Evolutionary conservation across 495 filamentous ascomycete species (phyloP), one percentile per base, ranked within the genome.

Genomic region (Aspergillus campestris): DNA sequence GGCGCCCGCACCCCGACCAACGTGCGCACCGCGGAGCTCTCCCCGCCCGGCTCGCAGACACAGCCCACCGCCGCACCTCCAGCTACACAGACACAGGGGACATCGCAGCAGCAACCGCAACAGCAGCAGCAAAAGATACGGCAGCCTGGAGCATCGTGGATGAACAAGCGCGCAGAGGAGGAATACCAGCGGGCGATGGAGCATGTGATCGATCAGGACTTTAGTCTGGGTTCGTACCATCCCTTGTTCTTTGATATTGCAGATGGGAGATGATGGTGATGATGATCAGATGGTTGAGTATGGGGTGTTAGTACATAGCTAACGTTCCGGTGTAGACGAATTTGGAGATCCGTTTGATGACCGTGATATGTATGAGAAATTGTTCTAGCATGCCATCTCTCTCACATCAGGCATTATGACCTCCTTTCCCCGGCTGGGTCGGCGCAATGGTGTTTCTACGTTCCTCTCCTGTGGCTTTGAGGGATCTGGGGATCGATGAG

Each of bases 281-380:
- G 35, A 24, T 24, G 18, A 24, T 24, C 18, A 13, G 10, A 13
- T 8, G 35, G 35, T 13, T 5, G 35, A 5, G 1, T 8, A 1
- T 39, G 12, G n/a, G 10, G 34, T 5, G 3, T 12, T n/a, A 11
- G 34, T n/a, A 10, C 7, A 31, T 12, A 5, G 42, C 45, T 52
- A 39, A 52, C 15, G 9, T 10, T 34, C 10, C 18, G 38, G 15
- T 52, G 2, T 44, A 77, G 73, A 62, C 45, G 69, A 75, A 40
- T 77, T 73, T 33, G 74, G 74, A 5, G 81, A 81, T 52, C 69
- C 70, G 3, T 74, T 83, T 50, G 77, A 83, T 62, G 81, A 84
- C 49, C 64, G 64, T 6, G 75, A 79, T 55, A 77, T 83, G 78
- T 57, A 73, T 37, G 62, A 73, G 53, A 77, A 83, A 57, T 24